Base-by-base conservation (phyloP, 495 filamentous ascomycete genomes). In the Daldinia loculata region DNA sequence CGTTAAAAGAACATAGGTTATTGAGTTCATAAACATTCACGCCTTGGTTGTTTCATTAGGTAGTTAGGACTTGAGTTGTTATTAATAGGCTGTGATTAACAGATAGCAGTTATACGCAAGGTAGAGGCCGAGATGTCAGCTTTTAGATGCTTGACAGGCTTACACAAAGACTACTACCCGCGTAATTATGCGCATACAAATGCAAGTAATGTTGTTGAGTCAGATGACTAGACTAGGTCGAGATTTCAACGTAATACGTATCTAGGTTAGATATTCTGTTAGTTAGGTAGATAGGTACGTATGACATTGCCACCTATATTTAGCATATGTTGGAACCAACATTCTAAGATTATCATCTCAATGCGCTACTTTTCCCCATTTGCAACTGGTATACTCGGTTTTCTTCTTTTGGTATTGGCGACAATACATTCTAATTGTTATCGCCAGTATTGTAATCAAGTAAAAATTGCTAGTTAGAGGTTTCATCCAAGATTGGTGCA, bases 171-270 rank as follows among this genome's bases (percentile, higher is more conserved):
- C 15, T 22, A 22, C 2, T 45, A 34, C 19, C 14, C 17, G 15
- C 38, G 17, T 22, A n/a, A 29, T 32, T 27, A 24, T 68, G 17
- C 50, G 61, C 67, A 61, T 56, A 24, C 4, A 24, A 17, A 57
- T 65, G 50, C 61, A 43, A 66, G 62, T 66, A 11, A 70, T 53
- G 12, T 29, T 69, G n/a, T 69, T 59, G 3, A 15, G 30, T 57
- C 34, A 53, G 36, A 29, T 57, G 24, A 52, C 22, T 14, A 52
- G 8, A 52, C 24, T 5, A 36, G 3, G 34, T 14, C 6, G 29
- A 6, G 9, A 53, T 30, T 48, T 22, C 19, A 48, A 2, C 51
- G 17, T 22, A 32, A 48, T 32, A 60, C 12, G 32, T 11, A 34
- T 1, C 9, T 36, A 14, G 34, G 34, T 34, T 36, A 12, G 3